Base-by-base conservation (phyloP, 106 monocot species). In the Acorus calamus region DNA sequence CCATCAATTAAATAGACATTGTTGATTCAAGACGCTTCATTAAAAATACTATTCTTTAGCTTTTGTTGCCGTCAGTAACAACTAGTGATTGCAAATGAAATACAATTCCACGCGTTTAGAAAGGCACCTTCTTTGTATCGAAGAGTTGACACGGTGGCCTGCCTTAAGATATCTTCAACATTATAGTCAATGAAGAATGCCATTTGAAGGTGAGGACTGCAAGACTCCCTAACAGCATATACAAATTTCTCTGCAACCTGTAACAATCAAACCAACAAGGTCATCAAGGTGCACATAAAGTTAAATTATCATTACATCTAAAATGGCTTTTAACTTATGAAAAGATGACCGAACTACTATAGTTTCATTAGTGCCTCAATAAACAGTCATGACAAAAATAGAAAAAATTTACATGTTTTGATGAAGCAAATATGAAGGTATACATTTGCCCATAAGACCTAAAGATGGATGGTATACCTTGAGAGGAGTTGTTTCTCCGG, bases 201-300 rank as follows among this genome's bases (percentile, higher is more conserved):
- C 93, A 93, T 93, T 48, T 78, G 52, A 7, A 79, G 64, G 52
- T 74, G 50, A 42, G 85, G 69, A 46, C 50, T 65, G 4, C 69
- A 73, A 50, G 84, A 83, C 46, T 83, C 83, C 67, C 75, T 66
- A 12, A 83, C 74, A 9, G 89, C 82, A 45, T 61, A 68, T 52
- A 86, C 50, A 69, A 93, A 93, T 70, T n/a, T 14, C 66, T 72
- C 71, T 44, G 86, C 93, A 56, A 89, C 93, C 86, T 93, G 78
- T 28, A 46, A 45, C n/a, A 49, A 52, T 58, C 43, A 41, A 45
- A 45, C 12, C 9, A 62, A 62, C 12, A 45, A 61, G 43, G 28
- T 28, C 28, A 47, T 61, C 46, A 43, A 10, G 3, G 4, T 12
- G 3, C 7, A 46, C 3, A 46, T 56, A 56, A 56, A 4, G 12